A percentile compares a stretch with the other conserved stretches of the same genome.
phyloP scores from a whole-genome alignment of 805 yeast species.

The Kodamaea leandrae region DNA sequence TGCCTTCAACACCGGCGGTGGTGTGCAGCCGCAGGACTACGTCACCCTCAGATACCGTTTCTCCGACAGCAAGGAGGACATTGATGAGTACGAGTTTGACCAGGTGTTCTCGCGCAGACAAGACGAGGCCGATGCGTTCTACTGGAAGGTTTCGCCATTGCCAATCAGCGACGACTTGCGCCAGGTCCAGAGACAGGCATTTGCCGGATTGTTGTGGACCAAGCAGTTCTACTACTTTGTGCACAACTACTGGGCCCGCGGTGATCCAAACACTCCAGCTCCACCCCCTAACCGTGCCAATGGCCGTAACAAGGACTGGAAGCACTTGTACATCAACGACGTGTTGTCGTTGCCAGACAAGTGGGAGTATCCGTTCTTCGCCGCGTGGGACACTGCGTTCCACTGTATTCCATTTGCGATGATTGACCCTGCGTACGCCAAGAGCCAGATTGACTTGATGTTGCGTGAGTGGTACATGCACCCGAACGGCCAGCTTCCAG shows the following conservation, averaged over 20 bases:
- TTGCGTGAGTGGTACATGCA: slow-evolving; percentile 97
- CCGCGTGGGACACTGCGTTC: slow-evolving; percentile 96
- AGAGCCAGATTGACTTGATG: slow-evolving; percentile 78
- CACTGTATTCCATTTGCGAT: slow-evolving; percentile 90
- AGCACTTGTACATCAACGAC: slow-evolving; percentile 83
- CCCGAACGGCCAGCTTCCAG: slow-evolving; percentile 96
- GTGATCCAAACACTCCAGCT: slow-evolving; percentile 73
- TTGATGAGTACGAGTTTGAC: slow-evolving; percentile 77
- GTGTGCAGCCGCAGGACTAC: slow-evolving; percentile 82
- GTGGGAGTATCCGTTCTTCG: slow-evolving; percentile 95
- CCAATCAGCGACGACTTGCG: slow-evolving; percentile 79
- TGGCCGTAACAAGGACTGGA: slow-evolving; percentile 89
- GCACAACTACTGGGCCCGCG: slow-evolving; percentile 81
- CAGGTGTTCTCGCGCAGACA: slow-evolving; percentile 63
- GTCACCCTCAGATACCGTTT: slow-evolving; percentile 81
- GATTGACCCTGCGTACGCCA: slow-evolving; percentile 91
- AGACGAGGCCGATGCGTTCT: slow-evolving; percentile 89
- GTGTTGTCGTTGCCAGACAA: slow-evolving; percentile 88
- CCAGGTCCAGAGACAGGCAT: slow-evolving; percentile 87
- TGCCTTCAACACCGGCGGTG: slow-evolving; percentile 70
- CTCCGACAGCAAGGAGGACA: slow-evolving; percentile 42
- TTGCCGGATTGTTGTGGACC: slow-evolving; percentile 91
- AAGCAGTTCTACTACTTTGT: slow-evolving; percentile 88
- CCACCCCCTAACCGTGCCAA: slow-evolving; percentile 80
- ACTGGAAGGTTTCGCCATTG: slow-evolving; percentile 82